phyloP scores from a whole-genome alignment of 2,329 filamentous ascomycete species.

The Fusarium marasasianum region DNA sequence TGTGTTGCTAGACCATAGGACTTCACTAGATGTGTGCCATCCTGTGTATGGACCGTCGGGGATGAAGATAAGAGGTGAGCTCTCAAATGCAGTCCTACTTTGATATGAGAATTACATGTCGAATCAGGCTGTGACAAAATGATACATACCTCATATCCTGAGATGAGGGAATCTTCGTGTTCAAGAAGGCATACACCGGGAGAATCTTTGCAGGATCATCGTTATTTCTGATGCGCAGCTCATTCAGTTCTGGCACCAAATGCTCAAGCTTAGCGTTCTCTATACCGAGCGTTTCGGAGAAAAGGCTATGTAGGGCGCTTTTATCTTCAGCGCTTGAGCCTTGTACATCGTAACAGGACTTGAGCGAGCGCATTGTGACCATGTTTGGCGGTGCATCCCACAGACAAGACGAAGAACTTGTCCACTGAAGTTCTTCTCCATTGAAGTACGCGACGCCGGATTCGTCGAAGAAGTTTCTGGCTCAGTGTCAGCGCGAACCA shows the following conservation, averaged over 20 bases:
- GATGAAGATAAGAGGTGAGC: background rate
- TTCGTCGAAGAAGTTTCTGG: background rate
- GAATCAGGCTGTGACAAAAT: background rate
- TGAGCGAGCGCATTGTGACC: background rate
- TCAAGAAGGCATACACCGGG: background rate
- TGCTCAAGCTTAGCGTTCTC: background rate
- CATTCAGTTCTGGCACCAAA: background rate
- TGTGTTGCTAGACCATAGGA: background rate
- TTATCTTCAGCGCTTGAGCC: accelerated
- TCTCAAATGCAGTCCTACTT: background rate
- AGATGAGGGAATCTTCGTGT: background rate
- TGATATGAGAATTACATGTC: background rate
- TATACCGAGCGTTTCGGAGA: background rate
- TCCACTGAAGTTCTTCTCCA: background rate
- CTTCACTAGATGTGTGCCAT: background rate
- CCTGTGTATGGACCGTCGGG: background rate
- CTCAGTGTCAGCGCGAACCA: background rate
- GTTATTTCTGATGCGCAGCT: background rate
- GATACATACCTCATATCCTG: background rate
- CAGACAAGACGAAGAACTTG: background rate
- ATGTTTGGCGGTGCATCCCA: background rate
- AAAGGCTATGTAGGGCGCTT: background rate
- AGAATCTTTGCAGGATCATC: background rate
- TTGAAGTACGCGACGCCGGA: accelerated
- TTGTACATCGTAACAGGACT: background rate